Percentiles rank a stretch among this genome's conserved stretches.
These are phyloP conservation scores for Scleroderma bovista DNA, from an alignment of 768 basidiomycete species.

Conservation along the genomic window DNA sequence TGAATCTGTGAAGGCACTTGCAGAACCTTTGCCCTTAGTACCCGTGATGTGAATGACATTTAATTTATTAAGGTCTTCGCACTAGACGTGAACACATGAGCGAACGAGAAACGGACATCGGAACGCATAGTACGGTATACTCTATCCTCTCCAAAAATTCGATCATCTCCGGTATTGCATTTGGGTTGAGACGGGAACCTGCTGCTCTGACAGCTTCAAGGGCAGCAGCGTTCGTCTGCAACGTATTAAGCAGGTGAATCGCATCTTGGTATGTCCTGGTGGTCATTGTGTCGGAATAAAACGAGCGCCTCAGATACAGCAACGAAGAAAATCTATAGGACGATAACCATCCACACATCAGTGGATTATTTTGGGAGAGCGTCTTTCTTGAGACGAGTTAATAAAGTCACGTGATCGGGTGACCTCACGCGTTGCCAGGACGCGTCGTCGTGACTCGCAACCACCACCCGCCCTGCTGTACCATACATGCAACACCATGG, in stretches of 20 bases:
- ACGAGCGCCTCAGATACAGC: constrained; percentile 1
- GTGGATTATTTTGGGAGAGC: not conserved
- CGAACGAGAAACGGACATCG: not conserved
- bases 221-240: constrained; percentile 92
- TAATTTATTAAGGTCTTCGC: constrained; percentile 75
- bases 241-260: constrained; percentile 63
- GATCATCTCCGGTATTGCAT: constrained; percentile 82
- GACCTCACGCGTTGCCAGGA: not conserved
- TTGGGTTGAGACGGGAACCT: constrained; percentile 50
- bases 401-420: not conserved
- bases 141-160: constrained; percentile 87
- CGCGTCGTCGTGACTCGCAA: not conserved
- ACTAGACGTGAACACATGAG: constrained; percentile 38
- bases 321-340: constrained; percentile 5
- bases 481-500: constrained; percentile 16
- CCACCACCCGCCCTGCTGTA: not conserved
- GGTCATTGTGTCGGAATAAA: constrained; percentile 44
- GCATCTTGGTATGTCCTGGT: constrained; percentile 61
- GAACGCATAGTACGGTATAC: constrained; percentile 55
- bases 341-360: constrained; percentile 6
- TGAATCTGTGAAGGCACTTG: constrained; percentile 88
- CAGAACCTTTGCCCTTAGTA: constrained; percentile 98
- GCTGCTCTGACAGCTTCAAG: constrained; percentile 78
- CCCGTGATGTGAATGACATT: constrained; percentile 97
- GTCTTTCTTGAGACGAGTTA: not conserved